A percentile compares a stretch with the other conserved stretches of the same genome.
These are phyloP conservation scores for Talaromyces sp. DNA, from an alignment of 2,329 filamentous ascomycete species.

Conservation along the genomic window DNA sequence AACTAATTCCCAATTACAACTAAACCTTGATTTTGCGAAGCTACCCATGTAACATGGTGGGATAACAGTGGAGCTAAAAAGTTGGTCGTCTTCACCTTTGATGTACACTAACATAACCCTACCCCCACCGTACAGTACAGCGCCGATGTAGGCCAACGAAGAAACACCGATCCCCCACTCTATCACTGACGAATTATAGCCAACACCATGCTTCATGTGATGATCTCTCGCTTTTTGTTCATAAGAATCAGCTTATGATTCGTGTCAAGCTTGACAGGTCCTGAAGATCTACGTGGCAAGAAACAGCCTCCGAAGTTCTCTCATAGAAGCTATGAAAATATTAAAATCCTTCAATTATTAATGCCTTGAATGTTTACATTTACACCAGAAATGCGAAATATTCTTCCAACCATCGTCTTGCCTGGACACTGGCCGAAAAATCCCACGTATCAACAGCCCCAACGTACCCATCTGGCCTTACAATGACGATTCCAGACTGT, in stretches of 20 bases:
- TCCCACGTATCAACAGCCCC: slow-evolving; percentile 3
- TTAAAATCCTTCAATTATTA: background rate
- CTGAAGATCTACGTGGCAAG: background rate
- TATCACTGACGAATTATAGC: background rate
- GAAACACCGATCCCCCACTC: background rate
- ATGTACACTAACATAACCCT: background rate
- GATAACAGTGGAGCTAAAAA: background rate
- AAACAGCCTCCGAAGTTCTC: background rate
- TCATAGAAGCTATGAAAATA: background rate
- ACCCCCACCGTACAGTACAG: background rate
- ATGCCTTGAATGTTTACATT: background rate
- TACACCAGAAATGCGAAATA: background rate
- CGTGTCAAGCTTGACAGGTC: background rate
- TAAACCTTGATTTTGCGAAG: background rate
- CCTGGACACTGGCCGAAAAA: background rate
- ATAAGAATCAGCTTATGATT: background rate
- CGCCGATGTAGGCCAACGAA: background rate
- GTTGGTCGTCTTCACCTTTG: background rate
- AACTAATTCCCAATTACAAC: background rate
- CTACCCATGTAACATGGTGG: background rate
- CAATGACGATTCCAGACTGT: slow-evolving; percentile 6
- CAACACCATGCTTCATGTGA: background rate
- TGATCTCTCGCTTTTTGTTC: background rate
- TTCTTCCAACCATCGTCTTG: background rate
- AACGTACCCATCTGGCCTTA: slow-evolving; percentile 7